These are phyloP conservation scores for Adansonia grandidieri DNA, from an alignment of 441 rosid species.

Conservation along the genomic window DNA sequence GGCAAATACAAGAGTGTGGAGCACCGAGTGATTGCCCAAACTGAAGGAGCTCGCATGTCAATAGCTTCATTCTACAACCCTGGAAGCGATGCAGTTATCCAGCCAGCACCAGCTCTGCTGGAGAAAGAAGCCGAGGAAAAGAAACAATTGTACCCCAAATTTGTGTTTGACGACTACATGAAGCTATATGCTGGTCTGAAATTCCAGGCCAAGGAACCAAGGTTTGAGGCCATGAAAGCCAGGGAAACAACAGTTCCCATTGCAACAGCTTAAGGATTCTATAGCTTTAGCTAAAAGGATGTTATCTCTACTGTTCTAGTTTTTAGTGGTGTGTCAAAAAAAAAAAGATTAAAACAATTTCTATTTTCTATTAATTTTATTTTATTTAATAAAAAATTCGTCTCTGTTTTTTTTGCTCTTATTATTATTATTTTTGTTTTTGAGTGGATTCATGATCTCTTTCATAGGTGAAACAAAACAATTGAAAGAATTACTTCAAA, in stretches of 20 bases:
- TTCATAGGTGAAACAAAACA: background rate
- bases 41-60: conserved; percentile 74
- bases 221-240: conserved; percentile 88
- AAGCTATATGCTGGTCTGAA: conserved; percentile 72
- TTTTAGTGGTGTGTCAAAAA: background rate
- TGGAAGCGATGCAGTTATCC: conserved; percentile 78
- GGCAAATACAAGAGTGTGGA: too few species aligned
- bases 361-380: background rate
- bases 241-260: conserved; percentile 48
- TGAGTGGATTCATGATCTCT: background rate
- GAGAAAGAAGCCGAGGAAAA: conserved; percentile 47
- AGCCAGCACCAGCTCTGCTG: conserved; percentile 71
- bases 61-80: conserved; percentile 94
- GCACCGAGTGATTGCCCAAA: too few species aligned
- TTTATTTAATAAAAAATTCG: too few species aligned
- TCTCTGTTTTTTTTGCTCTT: background rate
- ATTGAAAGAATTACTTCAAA: background rate
- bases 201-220: conserved; percentile 90
- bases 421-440: background rate
- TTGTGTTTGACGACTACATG: conserved; percentile 93
- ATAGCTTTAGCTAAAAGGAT: background rate
- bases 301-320: background rate
- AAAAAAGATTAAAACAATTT: background rate
- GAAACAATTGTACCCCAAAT: conserved; percentile 63
- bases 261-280: conserved; percentile 53